These are phyloP conservation scores for Lophiotrema nucula DNA, from an alignment of 495 filamentous ascomycete genomes.

Conservation along the genomic window DNA sequence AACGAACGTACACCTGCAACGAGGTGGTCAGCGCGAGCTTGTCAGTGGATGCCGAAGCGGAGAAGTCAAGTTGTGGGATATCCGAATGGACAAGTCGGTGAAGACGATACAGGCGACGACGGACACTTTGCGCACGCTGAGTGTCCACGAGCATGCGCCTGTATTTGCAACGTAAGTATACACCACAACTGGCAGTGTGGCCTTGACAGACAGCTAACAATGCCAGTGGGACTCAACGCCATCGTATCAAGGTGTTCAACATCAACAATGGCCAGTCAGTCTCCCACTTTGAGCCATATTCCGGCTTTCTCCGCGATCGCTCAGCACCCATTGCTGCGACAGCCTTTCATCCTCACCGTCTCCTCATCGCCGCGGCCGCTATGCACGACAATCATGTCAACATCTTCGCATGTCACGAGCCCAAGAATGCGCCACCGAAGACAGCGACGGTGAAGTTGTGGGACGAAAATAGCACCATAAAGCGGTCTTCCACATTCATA, in stretches of 20 bases:
- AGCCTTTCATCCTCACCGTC: conserved; percentile 93
- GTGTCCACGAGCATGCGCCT: conserved; percentile 93
- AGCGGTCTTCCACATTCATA: conserved; percentile 9
- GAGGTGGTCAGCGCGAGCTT: conserved; percentile 87
- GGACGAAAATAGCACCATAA: conserved; percentile 7
- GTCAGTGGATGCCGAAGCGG: conserved; percentile 84
- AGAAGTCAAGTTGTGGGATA: conserved; percentile 95
- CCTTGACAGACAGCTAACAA: conserved; percentile 35
- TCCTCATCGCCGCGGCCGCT: conserved; percentile 82
- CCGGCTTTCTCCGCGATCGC: conserved; percentile 70
- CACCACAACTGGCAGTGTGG: neutral
- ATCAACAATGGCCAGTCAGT: conserved; percentile 63
- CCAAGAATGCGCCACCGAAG: conserved; percentile 20
- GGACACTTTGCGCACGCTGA: conserved; percentile 73
- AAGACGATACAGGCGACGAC: conserved; percentile 72
- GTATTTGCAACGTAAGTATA: conserved; percentile 90
- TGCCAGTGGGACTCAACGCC: conserved; percentile 76
- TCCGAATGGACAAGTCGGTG: conserved; percentile 75
- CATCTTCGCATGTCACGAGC: conserved; percentile 60
- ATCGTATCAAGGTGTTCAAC: conserved; percentile 89
- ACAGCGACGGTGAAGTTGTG: conserved; percentile 17
- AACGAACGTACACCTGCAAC: conserved; percentile 93
- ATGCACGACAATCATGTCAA: conserved; percentile 71
- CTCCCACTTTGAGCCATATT: conserved; percentile 81
- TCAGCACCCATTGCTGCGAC: conserved; percentile 79